Evolutionary conservation across 805 yeast species (phyloP), one percentile per base, ranked within the genome.

Genomic region (Candida orba): DNA sequence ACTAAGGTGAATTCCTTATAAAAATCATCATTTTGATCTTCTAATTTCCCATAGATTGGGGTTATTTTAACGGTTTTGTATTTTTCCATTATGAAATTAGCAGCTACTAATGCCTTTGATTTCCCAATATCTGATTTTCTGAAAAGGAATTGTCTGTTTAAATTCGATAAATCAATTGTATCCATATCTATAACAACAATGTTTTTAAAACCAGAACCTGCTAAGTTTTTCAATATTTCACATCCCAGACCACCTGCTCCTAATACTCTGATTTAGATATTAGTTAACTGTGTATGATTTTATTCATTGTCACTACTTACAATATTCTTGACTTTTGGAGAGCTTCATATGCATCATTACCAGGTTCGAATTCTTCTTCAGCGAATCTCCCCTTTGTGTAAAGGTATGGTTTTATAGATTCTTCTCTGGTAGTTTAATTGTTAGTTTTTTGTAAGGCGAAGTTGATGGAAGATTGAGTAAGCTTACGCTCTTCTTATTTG

Each of bases 171-270:
- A 52, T 95, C 96, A 51, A 91, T 85, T 2, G 96, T 91, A 60
- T 91, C 99, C 57, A 91, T 73, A 62, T 91, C 99, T 12, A 89
- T 85, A 15, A 90, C 76, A 58, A 84, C 93, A 41, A 89, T 81
- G 52, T 84, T 84, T 2, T 83, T 84, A 47, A 81, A 78, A 7
- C 89, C 86, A 50, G 81, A 69, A 62, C 86, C 67, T 2, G 84
- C 79, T 35, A 90, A 64, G 57, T 89, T 81, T 62, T 90, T 90
- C 43, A 89, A 67, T 33, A 89, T 68, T 58, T 89, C 97, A 63
- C 96, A 90, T 2, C 97, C 97, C 42, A 90, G 81, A 1, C 97
- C 97, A 14, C 97, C 97, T 2, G 96, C 95, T 0, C 97, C 97
- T 3, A 90, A 81, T 61, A 89, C 71, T 27, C 60, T 55, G 13